phyloP scores from a whole-genome alignment of 2,329 filamentous ascomycete genomes.

The Alternaria incomplexa region DNA sequence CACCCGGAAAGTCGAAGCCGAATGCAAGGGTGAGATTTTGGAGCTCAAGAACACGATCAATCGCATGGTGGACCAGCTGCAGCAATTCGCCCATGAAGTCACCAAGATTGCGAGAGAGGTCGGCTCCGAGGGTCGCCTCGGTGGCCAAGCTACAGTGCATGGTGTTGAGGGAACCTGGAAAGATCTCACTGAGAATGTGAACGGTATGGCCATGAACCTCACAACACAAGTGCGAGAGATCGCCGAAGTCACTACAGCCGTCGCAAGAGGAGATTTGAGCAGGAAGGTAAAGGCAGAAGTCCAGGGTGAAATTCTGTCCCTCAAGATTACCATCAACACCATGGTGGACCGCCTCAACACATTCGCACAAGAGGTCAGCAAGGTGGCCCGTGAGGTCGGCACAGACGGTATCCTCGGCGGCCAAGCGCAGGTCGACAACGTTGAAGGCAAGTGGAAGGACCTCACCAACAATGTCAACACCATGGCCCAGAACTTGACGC shows the following conservation, averaged over 20 bases:
- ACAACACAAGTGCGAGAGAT: constrained; percentile 61
- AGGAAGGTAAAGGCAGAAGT: constrained; percentile 61
- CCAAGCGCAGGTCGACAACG: constrained; percentile 68
- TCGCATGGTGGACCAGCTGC: constrained; percentile 60
- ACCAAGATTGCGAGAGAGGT: constrained; percentile 61
- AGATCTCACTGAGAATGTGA: constrained; percentile 61
- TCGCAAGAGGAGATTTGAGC: constrained; percentile 59
- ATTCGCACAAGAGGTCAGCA: constrained; percentile 70
- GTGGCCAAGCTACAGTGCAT: constrained; percentile 60
- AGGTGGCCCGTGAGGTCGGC: constrained; percentile 69
- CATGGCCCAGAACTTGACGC: constrained; percentile 69
- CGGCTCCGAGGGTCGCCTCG: constrained; percentile 59
- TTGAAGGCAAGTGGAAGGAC: constrained; percentile 71
- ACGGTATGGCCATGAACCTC: constrained; percentile 60
- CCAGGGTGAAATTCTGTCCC: constrained; percentile 57
- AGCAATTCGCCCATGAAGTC: constrained; percentile 61
- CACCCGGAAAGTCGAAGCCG: constrained; percentile 58
- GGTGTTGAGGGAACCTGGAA: constrained; percentile 62
- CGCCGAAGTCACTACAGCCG: constrained; percentile 60
- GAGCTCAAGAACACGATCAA: constrained; percentile 61
- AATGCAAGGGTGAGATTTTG: constrained; percentile 60
- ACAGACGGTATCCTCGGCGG: constrained; percentile 69
- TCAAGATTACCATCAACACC: constrained; percentile 86
- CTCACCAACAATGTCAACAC: constrained; percentile 72
- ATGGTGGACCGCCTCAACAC: constrained; percentile 71